Conservation (phyloP, 768 basidiomycete species). For the Clitopilus hobsonii region DNA sequence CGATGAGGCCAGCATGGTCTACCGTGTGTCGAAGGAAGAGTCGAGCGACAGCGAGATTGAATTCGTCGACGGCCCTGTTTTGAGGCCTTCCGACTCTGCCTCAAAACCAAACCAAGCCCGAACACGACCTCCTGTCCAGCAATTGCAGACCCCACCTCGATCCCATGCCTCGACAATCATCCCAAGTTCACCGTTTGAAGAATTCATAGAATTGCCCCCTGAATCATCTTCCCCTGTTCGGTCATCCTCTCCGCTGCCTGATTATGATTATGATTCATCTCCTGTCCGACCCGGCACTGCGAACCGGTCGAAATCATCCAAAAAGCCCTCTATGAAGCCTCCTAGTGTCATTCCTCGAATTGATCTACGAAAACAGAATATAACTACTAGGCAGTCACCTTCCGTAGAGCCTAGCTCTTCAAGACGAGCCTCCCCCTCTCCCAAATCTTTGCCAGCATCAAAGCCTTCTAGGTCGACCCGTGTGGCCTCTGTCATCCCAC, state of each 20-base stretch:
- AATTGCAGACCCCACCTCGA: slow-evolving; percentile 37
- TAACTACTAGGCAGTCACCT: no score
- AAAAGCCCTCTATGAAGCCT: no score
- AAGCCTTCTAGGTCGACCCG: no score
- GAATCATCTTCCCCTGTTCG: slow-evolving; percentile 14
- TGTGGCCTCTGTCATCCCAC: neutral
- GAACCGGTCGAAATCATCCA: slow-evolving; percentile 2
- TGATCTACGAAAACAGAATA: no score
- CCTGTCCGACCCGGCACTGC: slow-evolving; percentile 10
- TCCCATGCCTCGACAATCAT: slow-evolving; percentile 26
- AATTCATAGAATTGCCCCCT: slow-evolving; percentile 8
- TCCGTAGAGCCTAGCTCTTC: neutral
- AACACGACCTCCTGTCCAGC: slow-evolving; percentile 9
- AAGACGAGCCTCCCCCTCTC: neutral
- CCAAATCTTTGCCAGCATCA: neutral
- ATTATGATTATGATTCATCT: slow-evolving; percentile 11
- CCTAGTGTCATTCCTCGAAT: neutral
- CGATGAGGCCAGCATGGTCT: slow-evolving; percentile 37
- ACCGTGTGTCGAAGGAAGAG: slow-evolving; percentile 13
- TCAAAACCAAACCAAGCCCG: neutral
- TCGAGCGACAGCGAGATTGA: slow-evolving; percentile 31
- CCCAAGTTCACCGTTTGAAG: slow-evolving; percentile 14
- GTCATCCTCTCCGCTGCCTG: slow-evolving; percentile 13
- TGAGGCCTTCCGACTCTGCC: neutral
- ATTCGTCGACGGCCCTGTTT: slow-evolving; percentile 19